Base-by-base conservation (phyloP, 768 basidiomycete species). In the Boletus pseudopeckii region DNA sequence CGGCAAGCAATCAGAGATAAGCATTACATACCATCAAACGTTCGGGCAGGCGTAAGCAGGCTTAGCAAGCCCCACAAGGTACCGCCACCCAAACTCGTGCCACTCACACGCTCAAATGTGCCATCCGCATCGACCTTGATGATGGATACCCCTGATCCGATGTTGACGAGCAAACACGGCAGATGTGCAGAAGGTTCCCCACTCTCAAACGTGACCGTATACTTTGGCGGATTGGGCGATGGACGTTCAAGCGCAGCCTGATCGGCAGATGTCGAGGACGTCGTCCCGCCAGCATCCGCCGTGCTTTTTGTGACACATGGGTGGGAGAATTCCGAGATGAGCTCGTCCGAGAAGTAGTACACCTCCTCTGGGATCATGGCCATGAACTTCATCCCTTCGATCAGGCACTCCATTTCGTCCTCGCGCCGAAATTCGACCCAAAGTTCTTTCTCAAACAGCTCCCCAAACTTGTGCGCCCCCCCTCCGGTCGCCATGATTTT, bases 361-460 rank as follows among this genome's bases (percentile, higher is more conserved):
- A 92, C 96, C 74, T 99, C 97, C 72, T 93, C 86, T 33, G 96
- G 96, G 55, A 99, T 95, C 69, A 90, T 85, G 34, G 89, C 88
- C 70, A 98, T 88, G 74, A 99, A 99, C 72, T 92, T 90, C 67
- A 99, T 78, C 28, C 97, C 97, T 63, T 92, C 88, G 60, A 98
- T 98, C 67, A 98, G 73, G 64, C 97, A 98, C 74, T 92, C 96
- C 97, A 99, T 98, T 80, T 99, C 97, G 69, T 98, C 97, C 72
- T 98, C 96, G 52, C 88, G 73, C 56, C 77, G 75, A 40, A 98
- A 92, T 65, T 95, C 92, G 47, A 98, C 91, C 26, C 78, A 83
- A 14, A 98, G 75, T 58, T 82, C 82, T 20, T 75, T 75, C 47
- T 77, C 77, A 70, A 99, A 88, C 48, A 90, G 74, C 63, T 90